Evolutionary conservation across 805 yeast genomes (phyloP).

Genomic region (Wickerhamiella nectarea): DNA sequence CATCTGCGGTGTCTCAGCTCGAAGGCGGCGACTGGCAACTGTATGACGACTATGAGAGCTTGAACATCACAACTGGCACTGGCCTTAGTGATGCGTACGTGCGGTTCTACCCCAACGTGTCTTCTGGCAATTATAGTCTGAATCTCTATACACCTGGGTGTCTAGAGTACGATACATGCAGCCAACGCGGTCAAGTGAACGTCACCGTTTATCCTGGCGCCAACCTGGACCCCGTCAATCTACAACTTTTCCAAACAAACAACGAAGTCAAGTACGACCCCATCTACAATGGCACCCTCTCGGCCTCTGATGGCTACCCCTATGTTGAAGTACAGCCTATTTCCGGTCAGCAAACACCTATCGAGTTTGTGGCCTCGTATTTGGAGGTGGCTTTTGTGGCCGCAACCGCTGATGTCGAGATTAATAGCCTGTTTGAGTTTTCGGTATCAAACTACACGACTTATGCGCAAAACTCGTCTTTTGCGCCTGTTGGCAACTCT

Average conservation of each 20-base stretch:
- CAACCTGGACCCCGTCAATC: slow-evolving; percentile 27
- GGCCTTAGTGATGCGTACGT: slow-evolving; percentile 28
- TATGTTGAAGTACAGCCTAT: slow-evolving; percentile 25
- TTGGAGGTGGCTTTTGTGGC: slow-evolving; percentile 33
- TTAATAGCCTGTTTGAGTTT: slow-evolving; percentile 53
- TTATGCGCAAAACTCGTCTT: slow-evolving; percentile 21
- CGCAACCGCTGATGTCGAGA: slow-evolving; percentile 29
- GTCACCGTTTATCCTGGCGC: slow-evolving; percentile 48
- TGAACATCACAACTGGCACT: slow-evolving; percentile 23
- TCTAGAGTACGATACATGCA: slow-evolving; percentile 49
- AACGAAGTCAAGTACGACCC: slow-evolving; percentile 66
- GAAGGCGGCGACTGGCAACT: slow-evolving; percentile 21
- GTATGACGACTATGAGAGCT: slow-evolving; percentile 19
- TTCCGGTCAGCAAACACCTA: slow-evolving; percentile 21
- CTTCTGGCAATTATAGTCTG: slow-evolving; percentile 63
- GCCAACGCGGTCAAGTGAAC: slow-evolving; percentile 58
- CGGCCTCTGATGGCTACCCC: slow-evolving; percentile 28
- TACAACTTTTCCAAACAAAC: slow-evolving; percentile 68
- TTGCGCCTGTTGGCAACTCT: slow-evolving; percentile 35
- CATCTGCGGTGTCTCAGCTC: slow-evolving; percentile 25
- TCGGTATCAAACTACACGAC: slow-evolving; percentile 51
- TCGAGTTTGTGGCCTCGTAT: slow-evolving; percentile 60
- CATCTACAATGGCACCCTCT: slow-evolving; percentile 55
- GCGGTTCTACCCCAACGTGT: slow-evolving; percentile 52
- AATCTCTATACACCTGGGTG: slow-evolving; percentile 84